These are phyloP conservation scores for Westerdykella sp. DNA, from an alignment of 2,329 filamentous ascomycete species.

Conservation along the genomic window DNA sequence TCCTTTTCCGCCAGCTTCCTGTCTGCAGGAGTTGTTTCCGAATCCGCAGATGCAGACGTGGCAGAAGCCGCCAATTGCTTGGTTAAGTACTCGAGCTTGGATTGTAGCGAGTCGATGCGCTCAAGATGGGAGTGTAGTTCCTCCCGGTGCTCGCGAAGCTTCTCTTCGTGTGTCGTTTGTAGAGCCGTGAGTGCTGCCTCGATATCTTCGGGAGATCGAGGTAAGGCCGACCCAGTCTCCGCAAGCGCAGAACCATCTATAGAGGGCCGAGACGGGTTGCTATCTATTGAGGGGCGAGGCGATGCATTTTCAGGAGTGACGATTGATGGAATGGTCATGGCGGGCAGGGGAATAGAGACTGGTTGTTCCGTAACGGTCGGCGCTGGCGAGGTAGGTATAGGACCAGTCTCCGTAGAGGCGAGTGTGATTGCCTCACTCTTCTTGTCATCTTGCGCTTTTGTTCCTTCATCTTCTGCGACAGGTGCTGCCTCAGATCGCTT, in stretches of 20 bases:
- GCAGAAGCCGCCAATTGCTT: constrained; percentile 73
- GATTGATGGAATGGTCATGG: constrained; percentile 31
- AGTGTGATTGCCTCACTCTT: constrained; percentile 11
- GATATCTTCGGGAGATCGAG: constrained; percentile 27
- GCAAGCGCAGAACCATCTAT: constrained; percentile 20
- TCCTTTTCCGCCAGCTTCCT: constrained; percentile 85
- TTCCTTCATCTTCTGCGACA: constrained; percentile 10
- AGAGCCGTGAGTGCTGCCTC: constrained; percentile 45
- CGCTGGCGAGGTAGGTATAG: constrained; percentile 10
- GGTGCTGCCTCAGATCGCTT: constrained; percentile 23
- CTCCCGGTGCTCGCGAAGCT: constrained; percentile 61
- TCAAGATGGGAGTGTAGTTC: constrained; percentile 81
- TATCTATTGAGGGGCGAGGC: constrained; percentile 31
- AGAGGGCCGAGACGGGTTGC: constrained; percentile 25
- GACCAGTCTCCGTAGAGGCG: constrained; percentile 23
- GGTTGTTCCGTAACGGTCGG: constrained; percentile 35
- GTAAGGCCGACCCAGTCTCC: constrained; percentile 28
- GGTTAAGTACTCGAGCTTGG: constrained; percentile 83
- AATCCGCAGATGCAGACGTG: constrained; percentile 54
- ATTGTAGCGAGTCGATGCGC: constrained; percentile 83
- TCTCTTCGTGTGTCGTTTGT: constrained; percentile 46
- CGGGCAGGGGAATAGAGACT: constrained; percentile 17
- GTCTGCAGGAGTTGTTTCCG: constrained; percentile 43
- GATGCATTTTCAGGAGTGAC: constrained; percentile 22
- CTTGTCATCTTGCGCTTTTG: constrained; percentile 10